These are phyloP conservation scores for Excoecaria cochinchinensis DNA, from an alignment of 345 rosid genomes.

Conservation along the genomic window DNA sequence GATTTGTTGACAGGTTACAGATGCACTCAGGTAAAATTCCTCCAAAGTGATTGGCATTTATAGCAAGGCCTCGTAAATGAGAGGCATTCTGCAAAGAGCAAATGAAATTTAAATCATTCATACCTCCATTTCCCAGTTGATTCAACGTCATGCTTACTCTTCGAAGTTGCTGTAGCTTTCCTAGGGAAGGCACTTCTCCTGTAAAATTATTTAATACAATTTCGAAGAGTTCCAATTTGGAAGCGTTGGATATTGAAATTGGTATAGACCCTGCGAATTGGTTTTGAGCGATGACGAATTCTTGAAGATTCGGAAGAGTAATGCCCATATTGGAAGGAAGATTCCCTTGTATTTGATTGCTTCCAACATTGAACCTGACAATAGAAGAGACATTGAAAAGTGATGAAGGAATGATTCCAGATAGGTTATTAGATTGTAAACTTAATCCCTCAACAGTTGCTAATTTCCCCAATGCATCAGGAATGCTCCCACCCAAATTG, in stretches of 20 bases:
- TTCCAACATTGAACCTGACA: not conserved
- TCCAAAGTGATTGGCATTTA: slow-evolving; percentile 5
- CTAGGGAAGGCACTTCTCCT: slow-evolving; percentile 17
- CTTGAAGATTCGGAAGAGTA: slow-evolving; percentile 8
- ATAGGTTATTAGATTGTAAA: not conserved
- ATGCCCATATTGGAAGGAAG: not conserved
- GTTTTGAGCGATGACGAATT: not conserved
- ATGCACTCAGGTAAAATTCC: not conserved
- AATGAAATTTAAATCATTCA: slow-evolving; percentile 7
- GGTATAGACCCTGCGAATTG: slow-evolving; percentile 21
- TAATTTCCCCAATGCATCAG: not conserved
- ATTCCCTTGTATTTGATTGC: slow-evolving; percentile 17
- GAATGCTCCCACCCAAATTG: not conserved
- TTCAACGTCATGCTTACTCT: not conserved
- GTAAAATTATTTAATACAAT: not conserved
- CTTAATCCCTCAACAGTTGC: not conserved
- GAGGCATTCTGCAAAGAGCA: not conserved
- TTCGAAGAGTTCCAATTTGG: not conserved
- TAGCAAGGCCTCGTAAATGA: not conserved
- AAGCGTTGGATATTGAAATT: slow-evolving; percentile 27
- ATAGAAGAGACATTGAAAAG: slow-evolving; percentile 15
- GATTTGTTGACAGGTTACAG: slow-evolving; percentile 1
- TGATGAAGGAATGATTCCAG: slow-evolving; percentile 8
- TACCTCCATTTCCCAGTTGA: not conserved
- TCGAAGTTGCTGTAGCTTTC: not conserved